Base-by-base conservation (phyloP, 2,329 filamentous ascomycete genomes). In the Exophiala lecanii-corni region DNA sequence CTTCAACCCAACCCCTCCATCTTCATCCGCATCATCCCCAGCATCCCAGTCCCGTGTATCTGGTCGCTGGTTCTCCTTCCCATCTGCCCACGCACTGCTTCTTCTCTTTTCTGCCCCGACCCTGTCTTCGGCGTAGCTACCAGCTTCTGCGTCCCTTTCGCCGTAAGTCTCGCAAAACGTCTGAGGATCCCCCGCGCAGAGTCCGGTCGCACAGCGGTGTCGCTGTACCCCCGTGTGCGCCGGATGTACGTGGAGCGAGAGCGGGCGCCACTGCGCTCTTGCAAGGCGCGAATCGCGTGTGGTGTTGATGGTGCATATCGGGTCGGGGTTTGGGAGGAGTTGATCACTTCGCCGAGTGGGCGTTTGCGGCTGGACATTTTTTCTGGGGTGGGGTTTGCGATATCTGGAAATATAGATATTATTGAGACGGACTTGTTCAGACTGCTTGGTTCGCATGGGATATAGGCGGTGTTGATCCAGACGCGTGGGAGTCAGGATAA, bases 101-200 rank as follows among this genome's bases (percentile, higher is more conserved):
- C n/a, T 5, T 32, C 25, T 9, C 25, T 9, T 9, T 9, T n/a
- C 25, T n/a, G n/a, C 47, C 47, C 32, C 45, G n/a, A n/a, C 26
- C 59, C 59, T 23, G 59, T 61, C 47, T 66, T 61, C 1, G 73
- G 72, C 4, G 74, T 74, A 3, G 70, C 70, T 28, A 66, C 58
- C 9, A 71, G 65, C 5, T 68, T 66, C 45, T 66, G 62, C 2
- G 69, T 71, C n/a, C 63, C 56, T 10, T 67, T 70, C 1, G 74
- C 74, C 36, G 78, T 63, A 72, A 73, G 64, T 66, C 64, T 73
- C 39, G 74, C 75, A 6, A 79, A 58, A 40, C 74, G 71, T 36
- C 69, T 64, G 39, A 78, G 56, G 18, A 74, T 68, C 54, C 77
- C 73, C 51, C 76, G 70, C 3, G 74, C 74, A 5, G 75, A 78